Evolutionary conservation across 768 basidiomycete species (phyloP).

Genomic region (Termitomyces sp.): DNA sequence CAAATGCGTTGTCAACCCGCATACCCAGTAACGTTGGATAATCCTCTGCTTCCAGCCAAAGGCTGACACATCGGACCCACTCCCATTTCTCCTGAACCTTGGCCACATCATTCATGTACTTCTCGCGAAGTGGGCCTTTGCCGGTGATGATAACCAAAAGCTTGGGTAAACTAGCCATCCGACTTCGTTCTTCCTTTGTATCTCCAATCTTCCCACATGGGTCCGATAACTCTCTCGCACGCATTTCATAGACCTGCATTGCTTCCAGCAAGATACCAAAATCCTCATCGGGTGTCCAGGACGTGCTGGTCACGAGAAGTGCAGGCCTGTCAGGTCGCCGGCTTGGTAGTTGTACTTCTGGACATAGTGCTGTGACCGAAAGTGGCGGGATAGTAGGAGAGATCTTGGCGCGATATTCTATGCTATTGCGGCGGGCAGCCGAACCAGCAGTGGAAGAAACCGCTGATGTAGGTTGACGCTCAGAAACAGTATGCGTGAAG

Average conservation of each 20-base stretch:
- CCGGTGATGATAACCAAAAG: slow-evolving; percentile 85
- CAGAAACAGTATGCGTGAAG: slow-evolving; percentile 43
- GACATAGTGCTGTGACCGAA: slow-evolving; percentile 23
- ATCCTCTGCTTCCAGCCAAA: slow-evolving; percentile 88
- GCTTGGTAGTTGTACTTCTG: slow-evolving; percentile 33
- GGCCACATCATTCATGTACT: slow-evolving; percentile 70
- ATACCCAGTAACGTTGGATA: slow-evolving; percentile 84
- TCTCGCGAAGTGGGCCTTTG: slow-evolving; percentile 71
- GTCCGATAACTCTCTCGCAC: slow-evolving; percentile 29
- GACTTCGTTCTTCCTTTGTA: neutral
- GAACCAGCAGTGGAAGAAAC: slow-evolving; percentile 6
- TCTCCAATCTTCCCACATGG: neutral
- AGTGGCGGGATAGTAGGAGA: slow-evolving; percentile 16
- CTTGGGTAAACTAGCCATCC: slow-evolving; percentile 49
- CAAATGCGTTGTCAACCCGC: slow-evolving; percentile 1
- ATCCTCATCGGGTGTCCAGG: slow-evolving; percentile 98
- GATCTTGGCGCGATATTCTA: slow-evolving; percentile 10
- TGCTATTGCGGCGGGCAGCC: slow-evolving; percentile 7
- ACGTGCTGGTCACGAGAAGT: slow-evolving; percentile 85
- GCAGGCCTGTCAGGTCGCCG: slow-evolving; percentile 74
- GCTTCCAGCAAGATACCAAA: slow-evolving; percentile 80
- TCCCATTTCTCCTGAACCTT: slow-evolving; percentile 62
- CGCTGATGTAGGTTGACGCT: slow-evolving; percentile 15
- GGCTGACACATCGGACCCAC: slow-evolving; percentile 71
- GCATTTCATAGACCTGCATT: slow-evolving; percentile 61